Evolutionary conservation across 306 rosid species (phyloP).

Genomic region (Pyrus bretschneideri): DNA sequence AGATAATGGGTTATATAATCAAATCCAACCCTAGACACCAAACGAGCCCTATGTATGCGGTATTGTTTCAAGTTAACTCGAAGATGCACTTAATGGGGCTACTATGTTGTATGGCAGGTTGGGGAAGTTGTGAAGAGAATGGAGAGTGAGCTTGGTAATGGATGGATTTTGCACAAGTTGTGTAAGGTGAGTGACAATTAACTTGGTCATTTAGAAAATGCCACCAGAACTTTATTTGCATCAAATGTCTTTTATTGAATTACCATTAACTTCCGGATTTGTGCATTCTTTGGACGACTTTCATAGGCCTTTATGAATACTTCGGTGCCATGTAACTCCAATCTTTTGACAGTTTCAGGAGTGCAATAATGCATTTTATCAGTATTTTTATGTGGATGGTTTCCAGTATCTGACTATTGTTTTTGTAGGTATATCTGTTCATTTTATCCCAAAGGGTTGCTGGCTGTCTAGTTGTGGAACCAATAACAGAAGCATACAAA

Average conservation of each 20-base stretch:
- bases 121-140: slow-evolving; percentile 62
- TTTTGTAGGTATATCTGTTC: slow-evolving; percentile 58
- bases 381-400: not conserved
- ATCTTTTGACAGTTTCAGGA: no score
- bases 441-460: slow-evolving; percentile 48
- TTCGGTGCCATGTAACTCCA: not conserved
- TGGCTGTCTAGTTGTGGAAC: slow-evolving; percentile 66
- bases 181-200: slow-evolving; percentile 45
- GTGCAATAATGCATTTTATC: not conserved
- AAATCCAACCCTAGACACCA: no score
- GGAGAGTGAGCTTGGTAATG: slow-evolving; percentile 69
- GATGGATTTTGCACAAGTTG: slow-evolving; percentile 56
- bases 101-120: slow-evolving; percentile 33
- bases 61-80: not conserved
- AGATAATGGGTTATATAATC: no score
- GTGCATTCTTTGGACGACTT: not conserved
- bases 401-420: not conserved
- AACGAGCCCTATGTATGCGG: no score
- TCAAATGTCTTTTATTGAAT: not conserved
- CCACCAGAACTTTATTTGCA: not conserved
- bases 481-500: slow-evolving; percentile 62
- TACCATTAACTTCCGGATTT: not conserved
- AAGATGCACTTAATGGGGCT: not conserved
- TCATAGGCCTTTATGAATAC: not conserved
- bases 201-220: not conserved